These are phyloP conservation scores for Geotrichum phurueaensis DNA, from an alignment of 1,139 yeast species.

Conservation along the genomic window DNA sequence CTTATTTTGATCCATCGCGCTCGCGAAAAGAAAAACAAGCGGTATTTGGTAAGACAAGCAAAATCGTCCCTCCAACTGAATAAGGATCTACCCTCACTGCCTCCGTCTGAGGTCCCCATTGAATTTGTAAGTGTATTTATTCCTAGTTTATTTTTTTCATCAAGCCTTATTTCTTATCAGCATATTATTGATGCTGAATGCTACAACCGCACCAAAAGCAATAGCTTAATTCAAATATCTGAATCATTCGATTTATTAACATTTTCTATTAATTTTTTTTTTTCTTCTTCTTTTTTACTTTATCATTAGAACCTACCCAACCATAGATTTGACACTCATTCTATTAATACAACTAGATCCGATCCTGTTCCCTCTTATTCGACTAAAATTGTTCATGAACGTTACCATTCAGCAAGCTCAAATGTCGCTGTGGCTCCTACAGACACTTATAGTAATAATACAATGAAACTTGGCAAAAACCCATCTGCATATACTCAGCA, in stretches of 20 bases:
- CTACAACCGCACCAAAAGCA: not conserved
- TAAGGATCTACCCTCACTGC: constrained; percentile 2
- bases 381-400: not conserved
- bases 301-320: not conserved
- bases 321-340: not conserved
- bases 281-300: not conserved
- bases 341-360: not conserved
- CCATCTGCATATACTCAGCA: not conserved
- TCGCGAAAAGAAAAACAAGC: not conserved
- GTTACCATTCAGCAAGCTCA: not conserved
- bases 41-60: not conserved
- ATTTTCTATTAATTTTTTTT: not conserved
- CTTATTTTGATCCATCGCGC: not conserved
- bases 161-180: no score
- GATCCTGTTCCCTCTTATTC: not conserved
- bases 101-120: not conserved
- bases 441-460: not conserved
- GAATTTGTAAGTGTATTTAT: not conserved
- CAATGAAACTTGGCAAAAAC: not conserved
- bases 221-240: not conserved
- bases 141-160: not conserved
- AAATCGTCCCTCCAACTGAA: not conserved
- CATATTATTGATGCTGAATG: not conserved
- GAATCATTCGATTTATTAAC: not conserved
- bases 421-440: not conserved